Evolutionary conservation across 805 yeast species (phyloP).

Genomic region (Wickerhamomyces alni): DNA sequence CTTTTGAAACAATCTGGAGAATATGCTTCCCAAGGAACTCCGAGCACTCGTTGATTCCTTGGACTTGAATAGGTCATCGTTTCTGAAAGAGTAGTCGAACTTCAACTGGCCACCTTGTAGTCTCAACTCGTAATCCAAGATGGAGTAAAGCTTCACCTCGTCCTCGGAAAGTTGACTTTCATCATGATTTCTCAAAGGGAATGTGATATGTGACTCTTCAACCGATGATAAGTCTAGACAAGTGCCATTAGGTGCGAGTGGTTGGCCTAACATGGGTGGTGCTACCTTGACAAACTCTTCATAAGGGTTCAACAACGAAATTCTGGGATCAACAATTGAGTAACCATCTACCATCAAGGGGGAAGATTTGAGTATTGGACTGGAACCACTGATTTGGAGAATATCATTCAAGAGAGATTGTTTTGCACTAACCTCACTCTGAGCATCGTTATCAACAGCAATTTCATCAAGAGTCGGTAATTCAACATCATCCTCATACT

Average conservation of each 20-base stretch:
- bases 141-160: conserved; percentile 15
- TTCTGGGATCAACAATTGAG: conserved; percentile 4
- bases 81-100: conserved; percentile 8
- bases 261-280: conserved; percentile 13
- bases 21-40: too few species aligned
- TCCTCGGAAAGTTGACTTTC: conserved; percentile 7
- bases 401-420: not conserved
- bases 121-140: conserved; percentile 19
- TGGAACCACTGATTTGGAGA: not conserved
- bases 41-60: too few species aligned
- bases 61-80: conserved; percentile 10
- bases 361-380: conserved; percentile 1
- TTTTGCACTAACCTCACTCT: not conserved
- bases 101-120: conserved; percentile 5
- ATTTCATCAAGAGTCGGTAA: too few species aligned
- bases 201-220: conserved; percentile 1
- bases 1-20: too few species aligned
- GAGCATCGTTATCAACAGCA: conserved; percentile 2
- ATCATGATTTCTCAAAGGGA: conserved; percentile 9
- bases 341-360: not conserved
- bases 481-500: too few species aligned
- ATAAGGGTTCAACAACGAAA: conserved; percentile 13
- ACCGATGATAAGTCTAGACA: conserved; percentile 19
- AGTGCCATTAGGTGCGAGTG: conserved; percentile 16
- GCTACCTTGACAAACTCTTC: conserved; percentile 14